Percentiles rank a stretch among this genome's conserved stretches.
Conservation (phyloP, 2,329 filamentous ascomycete species). For the Monosporascus sp. region DNA sequence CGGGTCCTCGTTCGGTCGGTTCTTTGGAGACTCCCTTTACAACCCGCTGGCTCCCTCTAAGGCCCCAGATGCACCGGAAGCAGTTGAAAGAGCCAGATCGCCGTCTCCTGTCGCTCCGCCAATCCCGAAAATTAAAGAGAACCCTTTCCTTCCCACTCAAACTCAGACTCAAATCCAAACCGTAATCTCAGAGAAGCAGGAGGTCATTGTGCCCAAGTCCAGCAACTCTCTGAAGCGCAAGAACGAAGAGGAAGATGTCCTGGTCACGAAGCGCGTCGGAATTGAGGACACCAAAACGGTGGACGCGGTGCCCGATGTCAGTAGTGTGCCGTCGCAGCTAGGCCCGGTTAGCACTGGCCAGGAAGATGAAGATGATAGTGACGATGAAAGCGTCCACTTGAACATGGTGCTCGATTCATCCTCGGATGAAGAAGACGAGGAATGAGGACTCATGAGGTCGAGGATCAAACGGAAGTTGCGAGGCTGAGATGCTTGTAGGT, state of each 20-base stretch:
- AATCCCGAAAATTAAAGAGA: constrained; percentile 9
- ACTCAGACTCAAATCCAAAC: constrained; percentile 19
- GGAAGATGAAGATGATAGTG: constrained; percentile 39
- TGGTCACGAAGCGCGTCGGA: constrained; percentile 33
- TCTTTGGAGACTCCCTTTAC: constrained; percentile 9
- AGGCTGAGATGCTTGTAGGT: neutral
- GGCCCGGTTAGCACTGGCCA: neutral
- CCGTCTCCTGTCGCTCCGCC: constrained; percentile 4
- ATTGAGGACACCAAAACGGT: constrained; percentile 21
- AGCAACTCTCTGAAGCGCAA: constrained; percentile 35
- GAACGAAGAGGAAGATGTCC: constrained; percentile 31
- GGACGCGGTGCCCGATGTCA: constrained; percentile 4
- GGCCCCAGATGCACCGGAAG: constrained; percentile 4
- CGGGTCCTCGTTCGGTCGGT: constrained; percentile 18
- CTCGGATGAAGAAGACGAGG: constrained; percentile 31
- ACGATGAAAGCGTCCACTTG: constrained; percentile 51
- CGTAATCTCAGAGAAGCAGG: constrained; percentile 10
- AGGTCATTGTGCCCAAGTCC: constrained; percentile 4
- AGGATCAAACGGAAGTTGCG: too few relatives aligned
- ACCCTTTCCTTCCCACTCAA: constrained; percentile 19
- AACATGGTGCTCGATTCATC: constrained; percentile 51
- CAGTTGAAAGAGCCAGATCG: constrained; percentile 5
- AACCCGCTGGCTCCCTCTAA: neutral
- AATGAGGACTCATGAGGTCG: neutral
- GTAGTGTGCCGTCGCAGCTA: constrained; percentile 5